Conservation (phyloP, 179 eudicot genomes). For the Vitellaria paradoxa region DNA sequence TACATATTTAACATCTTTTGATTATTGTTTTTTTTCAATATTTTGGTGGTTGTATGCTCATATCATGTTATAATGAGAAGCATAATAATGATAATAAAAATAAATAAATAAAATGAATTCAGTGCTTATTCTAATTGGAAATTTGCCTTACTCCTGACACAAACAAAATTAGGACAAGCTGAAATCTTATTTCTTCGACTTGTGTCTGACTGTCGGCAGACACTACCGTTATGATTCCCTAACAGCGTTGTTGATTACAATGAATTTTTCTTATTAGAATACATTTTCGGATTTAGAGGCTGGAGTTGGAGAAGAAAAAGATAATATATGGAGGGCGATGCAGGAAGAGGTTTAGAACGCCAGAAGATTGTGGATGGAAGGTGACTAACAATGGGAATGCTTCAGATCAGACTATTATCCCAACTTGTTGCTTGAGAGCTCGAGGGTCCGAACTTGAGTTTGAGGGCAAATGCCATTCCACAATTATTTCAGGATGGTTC, state of each 20-base stretch:
- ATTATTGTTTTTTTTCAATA: neutral
- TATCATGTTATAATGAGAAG: neutral
- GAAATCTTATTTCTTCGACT: neutral
- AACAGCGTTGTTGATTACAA: neutral
- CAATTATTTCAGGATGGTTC: constrained; percentile 98
- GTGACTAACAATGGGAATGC: constrained; percentile 41
- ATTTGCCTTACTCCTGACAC: neutral
- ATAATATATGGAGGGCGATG: constrained; percentile 60
- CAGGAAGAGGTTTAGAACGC: constrained; percentile 71
- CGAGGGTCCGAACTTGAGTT: constrained; percentile 54
- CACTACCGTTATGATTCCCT: neutral
- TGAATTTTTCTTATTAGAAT: neutral
- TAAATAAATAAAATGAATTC: neutral
- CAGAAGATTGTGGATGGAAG: constrained; percentile 83
- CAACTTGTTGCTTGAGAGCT: constrained; percentile 90
- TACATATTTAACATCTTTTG: neutral
- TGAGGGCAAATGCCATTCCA: constrained; percentile 81
- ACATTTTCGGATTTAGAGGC: constrained; percentile 52
- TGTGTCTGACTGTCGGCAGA: neutral
- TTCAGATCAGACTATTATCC: constrained; percentile 38
- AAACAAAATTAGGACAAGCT: neutral
- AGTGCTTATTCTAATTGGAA: neutral
- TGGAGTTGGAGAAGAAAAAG: constrained; percentile 69
- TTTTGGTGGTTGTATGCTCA: neutral
- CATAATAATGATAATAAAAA: neutral